Evolutionary conservation across 768 basidiomycete genomes (phyloP).

Genomic region (Mycena galericulata): DNA sequence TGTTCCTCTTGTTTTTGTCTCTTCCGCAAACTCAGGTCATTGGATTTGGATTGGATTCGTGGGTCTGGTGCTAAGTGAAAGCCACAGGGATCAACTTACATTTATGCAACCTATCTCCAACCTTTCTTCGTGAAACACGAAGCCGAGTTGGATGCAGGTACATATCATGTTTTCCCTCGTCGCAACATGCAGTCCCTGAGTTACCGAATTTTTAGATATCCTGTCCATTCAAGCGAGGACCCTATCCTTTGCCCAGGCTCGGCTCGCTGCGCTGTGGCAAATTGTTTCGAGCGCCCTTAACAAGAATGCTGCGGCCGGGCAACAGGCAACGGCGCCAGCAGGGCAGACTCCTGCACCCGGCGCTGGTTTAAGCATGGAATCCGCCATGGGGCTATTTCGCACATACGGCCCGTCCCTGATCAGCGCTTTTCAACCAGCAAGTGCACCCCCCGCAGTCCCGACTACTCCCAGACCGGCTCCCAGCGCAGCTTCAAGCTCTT

Average conservation of each 20-base stretch:
- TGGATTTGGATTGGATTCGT: conserved; percentile 7
- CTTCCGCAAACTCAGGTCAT: conserved; percentile 77
- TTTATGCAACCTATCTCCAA: conserved; percentile 70
- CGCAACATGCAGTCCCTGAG: not conserved
- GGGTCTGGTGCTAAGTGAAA: conserved; percentile 23
- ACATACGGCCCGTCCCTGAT: conserved; percentile 55
- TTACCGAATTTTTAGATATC: conserved; percentile 47
- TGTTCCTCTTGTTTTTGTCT: conserved; percentile 74
- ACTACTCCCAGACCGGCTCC: conserved; percentile 28
- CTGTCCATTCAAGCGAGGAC: conserved; percentile 64
- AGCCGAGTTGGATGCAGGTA: conserved; percentile 65
- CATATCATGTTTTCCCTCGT: not conserved
- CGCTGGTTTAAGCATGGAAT: conserved; percentile 39
- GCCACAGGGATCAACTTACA: conserved; percentile 71
- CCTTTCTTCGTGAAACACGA: conserved; percentile 74
- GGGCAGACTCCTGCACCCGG: conserved; percentile 38
- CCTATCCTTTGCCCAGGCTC: conserved; percentile 66
- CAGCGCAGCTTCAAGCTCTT: conserved; percentile 37
- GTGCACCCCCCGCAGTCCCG: conserved; percentile 25
- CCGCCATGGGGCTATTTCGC: conserved; percentile 53
- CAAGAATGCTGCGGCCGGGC: conserved; percentile 47
- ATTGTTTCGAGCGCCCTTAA: conserved; percentile 57
- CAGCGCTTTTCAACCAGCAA: conserved; percentile 42
- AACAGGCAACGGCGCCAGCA: conserved; percentile 39
- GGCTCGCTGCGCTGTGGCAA: conserved; percentile 62